Conservation (phyloP, 1,284 basidiomycete species). For the Ceratobasidium sp. region DNA sequence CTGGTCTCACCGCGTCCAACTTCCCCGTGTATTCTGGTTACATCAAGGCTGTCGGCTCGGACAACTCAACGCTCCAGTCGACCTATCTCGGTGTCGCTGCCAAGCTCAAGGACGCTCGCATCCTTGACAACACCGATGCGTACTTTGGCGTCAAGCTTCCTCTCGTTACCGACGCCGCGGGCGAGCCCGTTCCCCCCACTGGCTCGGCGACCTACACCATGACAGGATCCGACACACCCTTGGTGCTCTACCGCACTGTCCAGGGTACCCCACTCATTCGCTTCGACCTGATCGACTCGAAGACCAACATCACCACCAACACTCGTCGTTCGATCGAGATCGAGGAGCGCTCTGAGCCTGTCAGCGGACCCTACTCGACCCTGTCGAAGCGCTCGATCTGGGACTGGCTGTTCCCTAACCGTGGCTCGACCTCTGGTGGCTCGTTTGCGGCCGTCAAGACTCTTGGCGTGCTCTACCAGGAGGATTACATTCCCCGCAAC, state of each 20-base stretch:
- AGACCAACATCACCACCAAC: slow-evolving; percentile 38
- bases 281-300: slow-evolving; percentile 49
- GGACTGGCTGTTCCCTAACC: slow-evolving; percentile 25
- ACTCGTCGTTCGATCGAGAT: background rate
- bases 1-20: slow-evolving; percentile 43
- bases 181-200: background rate
- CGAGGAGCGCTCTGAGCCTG: slow-evolving; percentile 1
- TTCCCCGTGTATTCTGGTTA: slow-evolving; percentile 48
- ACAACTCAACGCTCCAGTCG: slow-evolving; percentile 38
- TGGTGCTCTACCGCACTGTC: slow-evolving; percentile 44
- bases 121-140: slow-evolving; percentile 46
- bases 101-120: slow-evolving; percentile 47
- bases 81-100: slow-evolving; percentile 47
- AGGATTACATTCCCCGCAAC: slow-evolving; percentile 22
- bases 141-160: slow-evolving; percentile 42
- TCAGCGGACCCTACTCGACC: background rate
- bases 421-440: background rate
- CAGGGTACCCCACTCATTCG: slow-evolving; percentile 48
- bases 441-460: slow-evolving; percentile 19
- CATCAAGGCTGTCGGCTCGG: slow-evolving; percentile 39
- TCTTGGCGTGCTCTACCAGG: slow-evolving; percentile 4
- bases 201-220: slow-evolving; percentile 45
- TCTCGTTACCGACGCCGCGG: background rate
- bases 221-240: slow-evolving; percentile 35
- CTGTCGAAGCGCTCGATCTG: slow-evolving; percentile 28